These are phyloP conservation scores for Graphilbum ipis-grandicollis DNA, from an alignment of 2,329 filamentous ascomycete genomes.

Conservation along the genomic window DNA sequence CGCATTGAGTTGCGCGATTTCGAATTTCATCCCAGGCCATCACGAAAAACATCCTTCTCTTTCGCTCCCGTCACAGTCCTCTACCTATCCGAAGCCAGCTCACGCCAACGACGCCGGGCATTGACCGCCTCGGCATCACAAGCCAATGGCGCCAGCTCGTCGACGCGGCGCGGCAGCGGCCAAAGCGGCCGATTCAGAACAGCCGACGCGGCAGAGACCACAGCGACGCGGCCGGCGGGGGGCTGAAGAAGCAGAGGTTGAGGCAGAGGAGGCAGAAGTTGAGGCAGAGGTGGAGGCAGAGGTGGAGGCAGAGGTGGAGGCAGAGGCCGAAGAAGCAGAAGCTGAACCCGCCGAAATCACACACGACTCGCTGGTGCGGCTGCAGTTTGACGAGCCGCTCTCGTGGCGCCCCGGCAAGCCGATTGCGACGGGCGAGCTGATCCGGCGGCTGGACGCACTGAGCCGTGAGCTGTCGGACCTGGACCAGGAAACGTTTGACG, in stretches of 20 bases:
- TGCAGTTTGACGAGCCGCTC: constrained; percentile 72
- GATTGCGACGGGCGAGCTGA: constrained; percentile 66
- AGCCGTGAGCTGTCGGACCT: constrained; percentile 69
- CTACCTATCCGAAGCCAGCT: background rate
- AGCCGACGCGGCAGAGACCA: background rate
- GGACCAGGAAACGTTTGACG: constrained; percentile 73
- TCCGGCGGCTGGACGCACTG: constrained; percentile 64
- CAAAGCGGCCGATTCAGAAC: constrained; percentile 6
- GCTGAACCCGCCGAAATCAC: background rate
- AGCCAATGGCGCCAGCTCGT: constrained; percentile 9
- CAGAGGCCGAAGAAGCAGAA: constrained; percentile 7
- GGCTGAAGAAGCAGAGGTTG: constrained; percentile 1
- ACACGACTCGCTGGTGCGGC: constrained; percentile 20
- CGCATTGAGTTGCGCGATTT: no score
- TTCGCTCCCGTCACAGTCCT: no score
- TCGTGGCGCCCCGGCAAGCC: constrained; percentile 86
- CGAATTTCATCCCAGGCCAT: no score
- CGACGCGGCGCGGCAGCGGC: constrained; percentile 8
- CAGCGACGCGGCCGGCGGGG: background rate
- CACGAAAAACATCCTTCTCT: no score
- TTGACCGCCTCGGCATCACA: background rate
- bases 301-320: no score
- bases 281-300: constrained; percentile 1
- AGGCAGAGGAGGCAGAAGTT: constrained; percentile 6
- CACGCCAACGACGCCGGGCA: background rate